Percentiles rank a stretch among this genome's conserved stretches.
Conservation (phyloP, 805 yeast genomes). For the Debaryomyces tyrocola region DNA sequence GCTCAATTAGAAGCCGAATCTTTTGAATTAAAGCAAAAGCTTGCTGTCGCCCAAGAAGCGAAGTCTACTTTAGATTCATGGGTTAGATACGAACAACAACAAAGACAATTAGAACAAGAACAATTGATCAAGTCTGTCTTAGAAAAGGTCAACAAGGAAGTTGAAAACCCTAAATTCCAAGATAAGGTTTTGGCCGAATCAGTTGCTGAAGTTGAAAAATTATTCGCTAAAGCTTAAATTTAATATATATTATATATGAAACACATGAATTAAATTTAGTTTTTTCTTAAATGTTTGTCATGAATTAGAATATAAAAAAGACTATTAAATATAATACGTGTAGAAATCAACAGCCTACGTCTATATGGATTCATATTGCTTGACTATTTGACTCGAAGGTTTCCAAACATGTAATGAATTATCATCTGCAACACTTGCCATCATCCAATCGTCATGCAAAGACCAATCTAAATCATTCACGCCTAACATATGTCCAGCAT, state of each 20-base stretch:
- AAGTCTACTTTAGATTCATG: slow-evolving; percentile 95
- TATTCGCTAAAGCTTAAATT: slow-evolving; percentile 53
- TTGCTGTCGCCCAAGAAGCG: slow-evolving; percentile 86
- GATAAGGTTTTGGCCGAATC: slow-evolving; percentile 88
- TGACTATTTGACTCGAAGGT: slow-evolving; percentile 44
- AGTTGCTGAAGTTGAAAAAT: slow-evolving; percentile 85
- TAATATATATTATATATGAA: background rate
- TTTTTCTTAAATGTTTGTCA: slow-evolving; percentile 7
- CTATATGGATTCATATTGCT: slow-evolving; percentile 7
- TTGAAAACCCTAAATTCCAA: slow-evolving; percentile 88
- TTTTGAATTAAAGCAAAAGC: slow-evolving; percentile 89
- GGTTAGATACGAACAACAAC: slow-evolving; percentile 97
- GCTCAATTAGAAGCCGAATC: slow-evolving; percentile 93
- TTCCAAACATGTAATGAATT: slow-evolving; percentile 87
- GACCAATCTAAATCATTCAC: slow-evolving; percentile 87
- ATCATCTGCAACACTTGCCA: slow-evolving; percentile 80
- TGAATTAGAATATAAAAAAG: slow-evolving; percentile 9
- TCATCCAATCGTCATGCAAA: slow-evolving; percentile 63
- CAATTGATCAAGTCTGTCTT: slow-evolving; percentile 86
- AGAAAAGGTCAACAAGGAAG: slow-evolving; percentile 82
- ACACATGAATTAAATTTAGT: slow-evolving; percentile 1
- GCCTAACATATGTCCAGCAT: slow-evolving; percentile 86
- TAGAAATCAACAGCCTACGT: background rate
- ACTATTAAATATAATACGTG: background rate
- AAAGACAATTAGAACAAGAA: slow-evolving; percentile 93